phyloP scores from a whole-genome alignment of 2,329 filamentous ascomycete species.

The Cadophora gregata region DNA sequence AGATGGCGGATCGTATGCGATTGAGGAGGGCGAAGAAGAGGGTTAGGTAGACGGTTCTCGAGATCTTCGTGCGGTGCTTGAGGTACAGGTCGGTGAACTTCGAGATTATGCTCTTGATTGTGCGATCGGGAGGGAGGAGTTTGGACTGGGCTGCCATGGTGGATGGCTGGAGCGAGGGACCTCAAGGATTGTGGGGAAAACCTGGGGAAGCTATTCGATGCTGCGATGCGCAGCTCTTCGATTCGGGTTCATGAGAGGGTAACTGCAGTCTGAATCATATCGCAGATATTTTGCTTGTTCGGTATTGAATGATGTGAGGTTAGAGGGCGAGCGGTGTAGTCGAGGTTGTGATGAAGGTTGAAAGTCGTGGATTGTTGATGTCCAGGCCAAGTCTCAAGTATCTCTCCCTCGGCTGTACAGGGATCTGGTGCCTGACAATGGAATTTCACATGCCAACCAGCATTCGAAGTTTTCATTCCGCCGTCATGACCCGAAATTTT shows the following conservation, averaged over 20 bases:
- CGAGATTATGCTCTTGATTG: conserved; percentile 67
- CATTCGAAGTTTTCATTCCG: not conserved
- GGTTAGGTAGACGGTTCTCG: conserved; percentile 81
- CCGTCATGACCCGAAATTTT: not conserved
- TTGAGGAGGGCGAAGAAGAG: conserved; percentile 82
- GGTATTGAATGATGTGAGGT: not conserved
- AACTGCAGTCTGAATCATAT: not conserved
- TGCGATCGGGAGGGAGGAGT: conserved; percentile 67
- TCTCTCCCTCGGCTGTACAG: conserved; percentile 1
- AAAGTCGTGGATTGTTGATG: conserved; percentile 5
- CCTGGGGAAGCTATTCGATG: conserved; percentile 31
- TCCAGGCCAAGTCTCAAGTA: not conserved
- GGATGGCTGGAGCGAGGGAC: not conserved
- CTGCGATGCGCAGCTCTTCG: conserved; percentile 16
- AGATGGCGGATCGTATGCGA: conserved; percentile 88
- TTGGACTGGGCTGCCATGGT: conserved; percentile 80
- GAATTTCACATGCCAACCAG: conserved; percentile 12
- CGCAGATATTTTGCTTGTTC: not conserved
- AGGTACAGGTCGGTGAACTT: conserved; percentile 77
- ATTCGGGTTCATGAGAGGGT: conserved; percentile 14
- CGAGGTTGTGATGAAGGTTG: not conserved
- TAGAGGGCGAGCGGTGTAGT: not conserved
- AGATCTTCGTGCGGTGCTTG: conserved; percentile 80
- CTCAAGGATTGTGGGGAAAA: conserved; percentile 27
- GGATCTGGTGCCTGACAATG: not conserved